These are phyloP conservation scores for Arthrobotrys sinensis DNA, from an alignment of 2,329 filamentous ascomycete species.

Conservation along the genomic window DNA sequence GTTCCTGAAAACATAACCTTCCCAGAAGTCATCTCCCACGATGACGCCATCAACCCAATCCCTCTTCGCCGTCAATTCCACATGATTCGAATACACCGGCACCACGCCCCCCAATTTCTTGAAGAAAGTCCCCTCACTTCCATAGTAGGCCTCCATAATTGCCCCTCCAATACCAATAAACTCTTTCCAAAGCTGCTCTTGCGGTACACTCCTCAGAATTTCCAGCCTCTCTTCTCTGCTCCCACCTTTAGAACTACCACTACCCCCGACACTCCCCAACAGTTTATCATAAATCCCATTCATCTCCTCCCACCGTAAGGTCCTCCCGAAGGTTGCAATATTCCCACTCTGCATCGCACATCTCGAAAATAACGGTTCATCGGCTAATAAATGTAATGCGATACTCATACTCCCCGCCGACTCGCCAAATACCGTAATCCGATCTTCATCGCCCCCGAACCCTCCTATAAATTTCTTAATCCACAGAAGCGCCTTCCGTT, in stretches of 20 bases:
- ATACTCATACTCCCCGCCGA: constrained; percentile 60
- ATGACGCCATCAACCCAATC: constrained; percentile 59
- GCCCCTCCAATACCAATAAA: constrained; percentile 31
- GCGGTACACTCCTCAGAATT: constrained; percentile 22
- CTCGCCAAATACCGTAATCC: constrained; percentile 56
- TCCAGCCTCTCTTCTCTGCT: constrained; percentile 38
- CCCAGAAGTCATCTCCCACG: constrained; percentile 63
- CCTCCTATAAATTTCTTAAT: constrained; percentile 43
- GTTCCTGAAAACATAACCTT: constrained; percentile 60
- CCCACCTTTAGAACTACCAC: neutral
- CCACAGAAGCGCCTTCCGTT: constrained; percentile 48
- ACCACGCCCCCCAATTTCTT: constrained; percentile 22
- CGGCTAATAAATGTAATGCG: constrained; percentile 45
- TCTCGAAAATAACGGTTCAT: constrained; percentile 39
- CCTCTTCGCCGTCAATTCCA: constrained; percentile 32
- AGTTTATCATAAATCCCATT: constrained; percentile 30
- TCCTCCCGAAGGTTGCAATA: constrained; percentile 30
- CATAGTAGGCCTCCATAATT: constrained; percentile 49
- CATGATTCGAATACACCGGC: constrained; percentile 41
- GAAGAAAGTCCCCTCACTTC: constrained; percentile 49
- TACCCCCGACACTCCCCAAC: constrained; percentile 2
- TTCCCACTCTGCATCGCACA: constrained; percentile 59
- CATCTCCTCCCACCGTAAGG: constrained; percentile 23
- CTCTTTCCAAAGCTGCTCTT: constrained; percentile 43
- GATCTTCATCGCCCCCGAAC: constrained; percentile 54